These are phyloP conservation scores for Neurospora africana DNA, from an alignment of 495 filamentous ascomycete genomes.

Conservation along the genomic window DNA sequence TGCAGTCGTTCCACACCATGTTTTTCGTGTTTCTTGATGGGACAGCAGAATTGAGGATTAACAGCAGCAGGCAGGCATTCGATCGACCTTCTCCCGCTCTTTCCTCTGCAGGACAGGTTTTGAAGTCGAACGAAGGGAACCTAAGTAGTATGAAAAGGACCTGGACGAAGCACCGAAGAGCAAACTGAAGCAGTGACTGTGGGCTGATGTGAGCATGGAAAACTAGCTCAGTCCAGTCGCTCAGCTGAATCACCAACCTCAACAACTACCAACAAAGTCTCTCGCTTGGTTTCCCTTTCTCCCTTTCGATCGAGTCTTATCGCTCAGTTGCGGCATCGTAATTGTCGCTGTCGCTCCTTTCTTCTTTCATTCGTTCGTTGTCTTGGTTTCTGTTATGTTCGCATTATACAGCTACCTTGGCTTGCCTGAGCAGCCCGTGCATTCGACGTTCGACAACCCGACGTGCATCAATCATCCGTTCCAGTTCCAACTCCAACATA, in stretches of 20 bases:
- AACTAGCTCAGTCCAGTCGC: background rate
- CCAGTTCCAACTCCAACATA: background rate
- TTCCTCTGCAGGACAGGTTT: background rate
- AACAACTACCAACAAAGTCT: background rate
- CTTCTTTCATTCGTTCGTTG: background rate
- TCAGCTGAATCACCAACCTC: background rate
- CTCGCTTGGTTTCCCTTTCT: background rate
- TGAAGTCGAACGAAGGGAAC: background rate
- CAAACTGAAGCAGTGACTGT: background rate
- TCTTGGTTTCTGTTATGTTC: background rate
- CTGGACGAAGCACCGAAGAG: background rate
- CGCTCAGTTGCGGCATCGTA: background rate
- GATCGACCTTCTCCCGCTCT: background rate
- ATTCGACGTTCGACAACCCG: background rate
- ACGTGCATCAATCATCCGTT: background rate
- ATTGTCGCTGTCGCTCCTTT: background rate
- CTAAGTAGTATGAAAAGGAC: background rate
- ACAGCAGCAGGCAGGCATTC: background rate
- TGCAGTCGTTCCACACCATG: background rate
- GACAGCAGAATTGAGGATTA: background rate
- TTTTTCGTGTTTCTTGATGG: background rate
- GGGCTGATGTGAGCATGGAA: background rate
- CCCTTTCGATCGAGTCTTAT: background rate
- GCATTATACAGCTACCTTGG: background rate
- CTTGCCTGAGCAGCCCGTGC: background rate